Percentiles rank a stretch among this genome's conserved stretches.
These are phyloP conservation scores for Onygenales sp. DNA, from an alignment of 2,329 filamentous ascomycete genomes.

Conservation along the genomic window DNA sequence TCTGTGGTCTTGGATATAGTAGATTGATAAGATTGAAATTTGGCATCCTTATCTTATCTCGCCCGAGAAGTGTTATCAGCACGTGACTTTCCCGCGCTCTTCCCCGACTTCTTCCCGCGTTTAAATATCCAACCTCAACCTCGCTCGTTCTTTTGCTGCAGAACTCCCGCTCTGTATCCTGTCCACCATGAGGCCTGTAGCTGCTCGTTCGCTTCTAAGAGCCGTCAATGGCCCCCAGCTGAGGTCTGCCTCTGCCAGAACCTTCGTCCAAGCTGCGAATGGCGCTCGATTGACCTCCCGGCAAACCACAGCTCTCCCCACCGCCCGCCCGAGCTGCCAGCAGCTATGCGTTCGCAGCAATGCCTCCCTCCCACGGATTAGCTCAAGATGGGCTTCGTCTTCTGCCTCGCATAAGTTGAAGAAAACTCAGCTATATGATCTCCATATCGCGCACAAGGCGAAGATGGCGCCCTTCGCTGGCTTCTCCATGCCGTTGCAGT, in stretches of 20 bases:
- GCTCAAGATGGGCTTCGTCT: slow-evolving; percentile 24
- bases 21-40: slow-evolving; percentile 2
- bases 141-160: background rate
- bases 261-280: slow-evolving; percentile 22
- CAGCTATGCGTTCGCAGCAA: slow-evolving; percentile 7
- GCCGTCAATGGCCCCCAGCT: slow-evolving; percentile 21
- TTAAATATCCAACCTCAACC: background rate
- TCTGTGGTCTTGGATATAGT: background rate
- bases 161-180: background rate
- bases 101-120: too few species aligned
- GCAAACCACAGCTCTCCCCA: slow-evolving; percentile 14
- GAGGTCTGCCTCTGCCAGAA: slow-evolving; percentile 16
- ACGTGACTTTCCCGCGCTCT: background rate
- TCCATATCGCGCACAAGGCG: slow-evolving; percentile 67
- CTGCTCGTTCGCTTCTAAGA: slow-evolving; percentile 22
- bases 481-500: slow-evolving; percentile 88
- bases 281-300: slow-evolving; percentile 14
- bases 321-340: slow-evolving; percentile 15
- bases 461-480: slow-evolving; percentile 98
- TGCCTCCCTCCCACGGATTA: slow-evolving; percentile 9
- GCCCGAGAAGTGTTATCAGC: background rate
- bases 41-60: background rate
- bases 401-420: slow-evolving; percentile 19
- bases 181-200: slow-evolving; percentile 7
- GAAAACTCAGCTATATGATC: slow-evolving; percentile 64